phyloP scores from a whole-genome alignment of 179 eudicot genomes.

The Actinidia chinensis region DNA sequence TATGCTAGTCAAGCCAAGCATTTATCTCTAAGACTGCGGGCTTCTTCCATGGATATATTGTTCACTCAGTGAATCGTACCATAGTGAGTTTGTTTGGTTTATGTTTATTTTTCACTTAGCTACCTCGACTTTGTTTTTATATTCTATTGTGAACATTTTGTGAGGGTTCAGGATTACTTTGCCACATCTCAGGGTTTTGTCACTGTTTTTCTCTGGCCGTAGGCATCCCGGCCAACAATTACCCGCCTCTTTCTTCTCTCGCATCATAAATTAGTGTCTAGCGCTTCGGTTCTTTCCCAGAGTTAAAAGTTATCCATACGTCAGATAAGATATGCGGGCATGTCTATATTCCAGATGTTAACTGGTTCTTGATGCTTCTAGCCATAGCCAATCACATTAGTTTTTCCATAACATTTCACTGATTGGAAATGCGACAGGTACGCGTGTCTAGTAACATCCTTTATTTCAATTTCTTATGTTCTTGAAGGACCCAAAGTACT shows the following conservation, averaged over 20 bases:
- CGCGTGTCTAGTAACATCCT: background rate
- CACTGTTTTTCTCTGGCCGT: constrained; percentile 49
- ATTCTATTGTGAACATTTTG: too few species aligned
- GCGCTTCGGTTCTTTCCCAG: constrained; percentile 59
- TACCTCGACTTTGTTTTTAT: background rate
- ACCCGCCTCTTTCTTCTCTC: constrained; percentile 62
- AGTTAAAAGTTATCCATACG: constrained; percentile 58
- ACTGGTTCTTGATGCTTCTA: constrained; percentile 54
- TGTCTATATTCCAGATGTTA: constrained; percentile 54
- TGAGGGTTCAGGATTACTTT: constrained; percentile 27
- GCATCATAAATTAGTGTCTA: constrained; percentile 48
- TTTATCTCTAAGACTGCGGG: constrained; percentile 34
- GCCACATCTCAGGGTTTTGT: constrained; percentile 38
- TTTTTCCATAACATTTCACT: constrained; percentile 32
- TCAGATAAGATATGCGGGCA: constrained; percentile 55
- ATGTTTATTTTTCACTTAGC: background rate
- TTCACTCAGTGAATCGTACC: constrained; percentile 47
- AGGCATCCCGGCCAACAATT: constrained; percentile 61
- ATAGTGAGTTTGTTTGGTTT: constrained; percentile 28
- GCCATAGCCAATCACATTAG: too few species aligned
- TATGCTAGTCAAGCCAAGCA: constrained; percentile 64
- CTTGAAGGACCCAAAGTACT: background rate
- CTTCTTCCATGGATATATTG: constrained; percentile 26
- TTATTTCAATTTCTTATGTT: background rate
- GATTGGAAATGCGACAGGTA: constrained; percentile 54